Conservation (phyloP, 352 stramenopile genomes). For the Phytophthora capsici region DNA sequence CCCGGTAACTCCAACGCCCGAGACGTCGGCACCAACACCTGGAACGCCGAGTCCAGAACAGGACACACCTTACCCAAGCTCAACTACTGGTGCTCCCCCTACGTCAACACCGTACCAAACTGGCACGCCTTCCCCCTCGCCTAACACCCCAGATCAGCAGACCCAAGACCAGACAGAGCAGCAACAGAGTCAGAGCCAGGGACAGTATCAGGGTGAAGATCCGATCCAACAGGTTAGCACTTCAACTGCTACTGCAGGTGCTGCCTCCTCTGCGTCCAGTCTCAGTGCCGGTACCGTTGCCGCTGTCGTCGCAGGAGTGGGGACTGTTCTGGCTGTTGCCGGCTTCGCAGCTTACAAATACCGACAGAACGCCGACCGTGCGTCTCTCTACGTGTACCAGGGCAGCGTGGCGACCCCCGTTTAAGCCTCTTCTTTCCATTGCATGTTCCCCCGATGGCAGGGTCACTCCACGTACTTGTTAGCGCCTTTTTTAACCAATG, state of each 20-base stretch:
- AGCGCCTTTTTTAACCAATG: no score
- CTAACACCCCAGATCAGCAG: conserved; percentile 14
- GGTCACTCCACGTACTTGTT: background rate
- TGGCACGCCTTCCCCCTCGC: background rate
- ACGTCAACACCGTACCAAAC: background rate
- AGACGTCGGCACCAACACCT: conserved; percentile 6
- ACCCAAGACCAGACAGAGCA: conserved; percentile 13
- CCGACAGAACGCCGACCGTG: conserved; percentile 7
- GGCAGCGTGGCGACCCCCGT: conserved; percentile 21
- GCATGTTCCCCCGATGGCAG: background rate
- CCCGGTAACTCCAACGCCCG: background rate
- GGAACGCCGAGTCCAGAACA: background rate
- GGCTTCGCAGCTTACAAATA: conserved; percentile 29
- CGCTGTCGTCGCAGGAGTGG: conserved; percentile 27
- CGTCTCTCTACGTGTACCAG: conserved; percentile 25
- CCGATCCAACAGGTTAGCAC: conserved; percentile 17
- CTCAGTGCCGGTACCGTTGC: conserved; percentile 16
- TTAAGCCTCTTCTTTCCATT: background rate
- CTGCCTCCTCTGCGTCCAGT: background rate
- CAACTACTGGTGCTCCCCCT: background rate
- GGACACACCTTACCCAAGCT: background rate
- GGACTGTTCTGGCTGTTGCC: conserved; percentile 24
- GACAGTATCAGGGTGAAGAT: background rate
- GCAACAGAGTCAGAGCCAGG: conserved; percentile 1
- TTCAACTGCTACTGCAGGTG: conserved; percentile 7